phyloP scores from a whole-genome alignment of 2,329 filamentous ascomycete species.

The Cadophora sp. region DNA sequence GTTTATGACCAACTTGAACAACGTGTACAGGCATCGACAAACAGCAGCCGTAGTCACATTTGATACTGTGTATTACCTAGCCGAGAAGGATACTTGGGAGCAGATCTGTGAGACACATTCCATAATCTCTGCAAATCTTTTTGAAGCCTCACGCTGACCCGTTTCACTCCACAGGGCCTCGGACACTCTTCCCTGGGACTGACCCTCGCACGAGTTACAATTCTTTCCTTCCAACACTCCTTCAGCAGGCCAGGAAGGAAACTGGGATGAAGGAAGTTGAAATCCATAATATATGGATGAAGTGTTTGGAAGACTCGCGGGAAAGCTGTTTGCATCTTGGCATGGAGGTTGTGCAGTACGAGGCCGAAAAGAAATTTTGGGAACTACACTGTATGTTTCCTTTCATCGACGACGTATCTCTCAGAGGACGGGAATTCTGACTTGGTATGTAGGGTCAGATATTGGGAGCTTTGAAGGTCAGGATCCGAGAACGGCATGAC shows the following conservation, averaged over 20 bases:
- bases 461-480: not conserved
- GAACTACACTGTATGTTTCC: not conserved
- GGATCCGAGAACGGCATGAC: not conserved
- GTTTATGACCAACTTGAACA: not conserved
- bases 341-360: constrained; percentile 1
- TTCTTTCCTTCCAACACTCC: not conserved
- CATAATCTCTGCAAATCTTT: not conserved
- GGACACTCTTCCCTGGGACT: not conserved
- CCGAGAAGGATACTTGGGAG: constrained; percentile 9
- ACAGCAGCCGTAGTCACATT: not conserved
- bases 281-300: not conserved
- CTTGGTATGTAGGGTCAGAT: not conserved
- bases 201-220: not conserved
- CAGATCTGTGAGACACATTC: not conserved
- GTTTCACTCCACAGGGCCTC: not conserved
- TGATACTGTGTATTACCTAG: not conserved
- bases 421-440: not conserved
- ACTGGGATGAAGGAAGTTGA: not conserved
- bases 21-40: not conserved
- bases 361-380: constrained; percentile 1
- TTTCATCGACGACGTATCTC: not conserved
- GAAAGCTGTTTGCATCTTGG: not conserved
- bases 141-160: not conserved
- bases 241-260: not conserved
- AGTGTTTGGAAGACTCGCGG: not conserved